phyloP scores from a whole-genome alignment of 31 red algal species.

The Odonthalia washingtoniensis region DNA sequence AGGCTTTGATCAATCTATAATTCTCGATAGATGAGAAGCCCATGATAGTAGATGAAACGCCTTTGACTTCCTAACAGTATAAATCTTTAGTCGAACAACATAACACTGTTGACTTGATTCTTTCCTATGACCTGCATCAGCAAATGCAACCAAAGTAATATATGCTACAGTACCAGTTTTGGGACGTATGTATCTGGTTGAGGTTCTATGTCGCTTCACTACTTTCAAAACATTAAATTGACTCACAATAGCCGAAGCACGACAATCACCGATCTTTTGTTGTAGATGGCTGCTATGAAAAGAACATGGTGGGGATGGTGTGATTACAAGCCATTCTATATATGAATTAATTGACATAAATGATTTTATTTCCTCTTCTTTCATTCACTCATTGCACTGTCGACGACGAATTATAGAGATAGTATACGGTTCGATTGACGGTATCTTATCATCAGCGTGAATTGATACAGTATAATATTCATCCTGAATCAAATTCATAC shows the following conservation, averaged over 20 bases:
- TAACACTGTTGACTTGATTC: no score
- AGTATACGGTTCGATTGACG: background rate
- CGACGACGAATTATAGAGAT: background rate
- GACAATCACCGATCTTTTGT: background rate
- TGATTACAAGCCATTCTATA: slow-evolving; percentile 21
- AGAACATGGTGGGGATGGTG: slow-evolving; percentile 4
- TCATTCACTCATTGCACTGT: background rate
- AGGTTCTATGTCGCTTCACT: background rate
- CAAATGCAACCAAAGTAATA: no score
- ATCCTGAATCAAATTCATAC: background rate
- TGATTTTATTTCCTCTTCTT: background rate
- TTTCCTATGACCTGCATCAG: no score
- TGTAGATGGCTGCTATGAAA: background rate
- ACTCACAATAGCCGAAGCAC: background rate
- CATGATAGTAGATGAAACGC: no score
- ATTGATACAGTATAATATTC: slow-evolving; percentile 27
- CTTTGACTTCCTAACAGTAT: no score
- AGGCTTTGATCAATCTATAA: no score
- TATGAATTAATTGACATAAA: slow-evolving; percentile 15
- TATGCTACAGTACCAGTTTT: no score
- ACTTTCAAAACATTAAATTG: background rate
- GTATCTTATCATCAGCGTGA: slow-evolving; percentile 36
- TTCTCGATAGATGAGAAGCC: no score
- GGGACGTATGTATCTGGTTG: no score
- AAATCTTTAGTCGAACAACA: no score